Conservation (phyloP, 208 protist species). For the Chromosphaera perkinsii region DNA sequence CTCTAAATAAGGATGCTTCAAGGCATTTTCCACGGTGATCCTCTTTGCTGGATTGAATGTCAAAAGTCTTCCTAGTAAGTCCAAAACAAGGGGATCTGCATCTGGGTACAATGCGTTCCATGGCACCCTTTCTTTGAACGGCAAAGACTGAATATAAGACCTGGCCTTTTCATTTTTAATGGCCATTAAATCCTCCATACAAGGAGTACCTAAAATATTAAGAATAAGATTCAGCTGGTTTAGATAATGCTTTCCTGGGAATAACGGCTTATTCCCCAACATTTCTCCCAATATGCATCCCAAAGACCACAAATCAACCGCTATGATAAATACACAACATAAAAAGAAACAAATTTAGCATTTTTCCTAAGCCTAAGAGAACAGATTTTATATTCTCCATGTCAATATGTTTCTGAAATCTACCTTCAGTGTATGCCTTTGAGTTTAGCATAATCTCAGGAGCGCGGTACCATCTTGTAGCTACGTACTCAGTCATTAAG, state of each 20-base stretch:
- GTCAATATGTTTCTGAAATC: no score
- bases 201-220: constrained; percentile 48
- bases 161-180: constrained; percentile 39
- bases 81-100: constrained; percentile 33
- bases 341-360: no score
- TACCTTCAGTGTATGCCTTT: constrained; percentile 1
- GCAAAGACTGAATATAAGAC: constrained; percentile 7
- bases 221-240: constrained; percentile 48
- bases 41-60: constrained; percentile 49
- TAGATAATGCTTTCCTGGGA: constrained; percentile 42
- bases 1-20: constrained; percentile 52
- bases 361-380: no score
- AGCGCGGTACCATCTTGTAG: constrained; percentile 26
- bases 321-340: no score
- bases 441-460: constrained; percentile 24
- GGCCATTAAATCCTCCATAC: constrained; percentile 39
- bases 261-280: constrained; percentile 28
- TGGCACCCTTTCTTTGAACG: constrained; percentile 2
- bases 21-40: constrained; percentile 49
- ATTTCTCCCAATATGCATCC: constrained; percentile 92
- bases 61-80: constrained; percentile 57
- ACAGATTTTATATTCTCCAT: no score
- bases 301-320: constrained; percentile 93
- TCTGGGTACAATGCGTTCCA: constrained; percentile 15
- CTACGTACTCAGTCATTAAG: constrained; percentile 69